Evolutionary conservation across 805 yeast species (phyloP).

Genomic region (Candida manassasensis): DNA sequence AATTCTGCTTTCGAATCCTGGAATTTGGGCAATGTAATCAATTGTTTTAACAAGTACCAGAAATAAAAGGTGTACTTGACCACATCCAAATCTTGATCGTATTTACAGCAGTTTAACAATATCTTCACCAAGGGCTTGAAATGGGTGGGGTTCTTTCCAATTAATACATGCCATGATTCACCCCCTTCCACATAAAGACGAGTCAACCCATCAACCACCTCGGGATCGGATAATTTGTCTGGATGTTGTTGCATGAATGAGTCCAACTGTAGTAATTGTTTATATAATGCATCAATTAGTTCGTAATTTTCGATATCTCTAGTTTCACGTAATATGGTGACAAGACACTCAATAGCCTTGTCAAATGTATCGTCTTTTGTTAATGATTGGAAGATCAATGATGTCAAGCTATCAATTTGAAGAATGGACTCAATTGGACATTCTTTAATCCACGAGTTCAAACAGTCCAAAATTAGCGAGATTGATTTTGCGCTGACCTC

Average conservation of each 20-base stretch:
- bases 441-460: slow-evolving; percentile 89
- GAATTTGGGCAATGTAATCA: slow-evolving; percentile 58
- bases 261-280: slow-evolving; percentile 61
- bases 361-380: slow-evolving; percentile 73
- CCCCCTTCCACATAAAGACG: slow-evolving; percentile 88
- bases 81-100: slow-evolving; percentile 80
- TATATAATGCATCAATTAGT: slow-evolving; percentile 61
- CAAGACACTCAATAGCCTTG: slow-evolving; percentile 80
- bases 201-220: slow-evolving; percentile 63
- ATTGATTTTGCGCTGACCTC: slow-evolving; percentile 26
- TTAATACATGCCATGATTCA: slow-evolving; percentile 88
- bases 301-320: slow-evolving; percentile 64
- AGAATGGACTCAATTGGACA: slow-evolving; percentile 71
- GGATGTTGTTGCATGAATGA: slow-evolving; percentile 35
- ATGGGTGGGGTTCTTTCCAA: slow-evolving; percentile 65
- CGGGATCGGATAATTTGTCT: slow-evolving; percentile 54
- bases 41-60: slow-evolving; percentile 80
- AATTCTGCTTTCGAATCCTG: slow-evolving; percentile 47
- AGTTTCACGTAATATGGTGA: slow-evolving; percentile 76
- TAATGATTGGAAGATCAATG: slow-evolving; percentile 55
- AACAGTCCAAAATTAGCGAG: slow-evolving; percentile 59
- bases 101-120: slow-evolving; percentile 63
- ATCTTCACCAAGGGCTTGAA: slow-evolving; percentile 73
- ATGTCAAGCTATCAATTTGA: slow-evolving; percentile 56
- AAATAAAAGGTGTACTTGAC: slow-evolving; percentile 88